Percentiles rank a stretch among this genome's conserved stretches.
phyloP scores from a whole-genome alignment of 2,329 filamentous ascomycete species.

The Didymella sp. region DNA sequence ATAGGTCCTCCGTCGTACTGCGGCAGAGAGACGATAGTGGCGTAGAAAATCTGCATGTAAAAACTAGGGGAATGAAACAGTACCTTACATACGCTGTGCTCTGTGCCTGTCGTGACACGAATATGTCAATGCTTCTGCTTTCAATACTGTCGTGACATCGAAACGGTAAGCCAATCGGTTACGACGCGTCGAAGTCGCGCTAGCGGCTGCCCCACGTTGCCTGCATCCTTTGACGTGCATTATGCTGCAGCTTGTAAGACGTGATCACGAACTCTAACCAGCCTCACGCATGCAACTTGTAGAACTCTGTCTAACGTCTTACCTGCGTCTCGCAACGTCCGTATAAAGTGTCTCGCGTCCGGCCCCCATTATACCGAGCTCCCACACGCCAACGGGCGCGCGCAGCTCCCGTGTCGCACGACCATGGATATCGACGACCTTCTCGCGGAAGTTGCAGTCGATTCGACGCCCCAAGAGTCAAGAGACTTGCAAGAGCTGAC shows the following conservation, averaged over 20 bases:
- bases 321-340: not conserved
- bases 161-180: slow-evolving; percentile 13
- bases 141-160: slow-evolving; percentile 11
- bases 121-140: slow-evolving; percentile 2
- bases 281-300: slow-evolving; percentile 4
- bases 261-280: slow-evolving; percentile 2
- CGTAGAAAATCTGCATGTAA: slow-evolving; percentile 33
- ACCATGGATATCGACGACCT: slow-evolving; percentile 60
- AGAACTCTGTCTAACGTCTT: not conserved
- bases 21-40: slow-evolving; percentile 31
- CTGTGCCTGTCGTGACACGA: not conserved
- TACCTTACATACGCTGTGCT: slow-evolving; percentile 18
- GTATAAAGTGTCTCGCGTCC: not conserved
- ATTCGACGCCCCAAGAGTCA: slow-evolving; percentile 62
- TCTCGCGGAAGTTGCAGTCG: slow-evolving; percentile 57
- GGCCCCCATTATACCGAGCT: not conserved
- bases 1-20: slow-evolving; percentile 39
- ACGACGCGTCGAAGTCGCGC: slow-evolving; percentile 15
- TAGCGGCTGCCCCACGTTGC: slow-evolving; percentile 13
- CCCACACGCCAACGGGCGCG: not conserved
- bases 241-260: slow-evolving; percentile 15
- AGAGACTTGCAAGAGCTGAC: slow-evolving; percentile 88
- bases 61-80: slow-evolving; percentile 35
- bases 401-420: not conserved
- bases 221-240: slow-evolving; percentile 10